Base-by-base conservation (phyloP, 192 early-diverging fungal species). In the Coemansia aciculifera region DNA sequence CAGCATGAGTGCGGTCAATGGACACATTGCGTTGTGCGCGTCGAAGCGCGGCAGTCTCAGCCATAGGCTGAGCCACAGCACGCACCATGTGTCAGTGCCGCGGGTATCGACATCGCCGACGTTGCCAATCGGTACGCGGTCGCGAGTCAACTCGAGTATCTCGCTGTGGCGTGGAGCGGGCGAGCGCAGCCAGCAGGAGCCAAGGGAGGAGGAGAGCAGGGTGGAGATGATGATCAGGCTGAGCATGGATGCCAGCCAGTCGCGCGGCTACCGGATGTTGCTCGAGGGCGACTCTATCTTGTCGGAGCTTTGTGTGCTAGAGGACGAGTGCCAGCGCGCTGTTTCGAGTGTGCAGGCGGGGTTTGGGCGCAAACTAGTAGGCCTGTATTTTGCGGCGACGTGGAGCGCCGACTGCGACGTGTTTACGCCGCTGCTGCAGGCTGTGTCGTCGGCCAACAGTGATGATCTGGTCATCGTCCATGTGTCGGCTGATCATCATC, bases 391-490 rank as follows among this genome's bases (percentile, higher is more conserved):
- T 75, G 78, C 69, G n/a, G 78, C 78, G 3, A 72, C 78, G 23
- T 81, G 78, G 78, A 81, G 78, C 59, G 73, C 78, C 17, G 78
- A 81, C 51, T 81, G 78, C 69, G 78, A 81, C 70, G 78, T 67
- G n/a, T 81, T 81, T 56, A 66, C 73, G 43, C 67, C 78, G 60
- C 69, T 65, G n/a, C 61, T 81, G 43, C 59, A 39, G 43, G 59
- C 67, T 24, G 49, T 81, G 12, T 75, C 78, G 5, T 63, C 70
- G 11, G 78, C 78, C 1, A 68, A 73, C 38, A 17, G 61, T 23
- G 57, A 73, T 38, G 78, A 81, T 27, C n/a, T 81, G 39, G 73
- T 62, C 1, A 64, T 81, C 15, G 73, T 81, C 29, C 73, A 74
- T 38, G 70, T 81, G 23, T 81, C 78, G 29, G 67, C 67, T 7